Conservation (phyloP, 1,139 yeast genomes). For the Debaryomyces sp. region DNA sequence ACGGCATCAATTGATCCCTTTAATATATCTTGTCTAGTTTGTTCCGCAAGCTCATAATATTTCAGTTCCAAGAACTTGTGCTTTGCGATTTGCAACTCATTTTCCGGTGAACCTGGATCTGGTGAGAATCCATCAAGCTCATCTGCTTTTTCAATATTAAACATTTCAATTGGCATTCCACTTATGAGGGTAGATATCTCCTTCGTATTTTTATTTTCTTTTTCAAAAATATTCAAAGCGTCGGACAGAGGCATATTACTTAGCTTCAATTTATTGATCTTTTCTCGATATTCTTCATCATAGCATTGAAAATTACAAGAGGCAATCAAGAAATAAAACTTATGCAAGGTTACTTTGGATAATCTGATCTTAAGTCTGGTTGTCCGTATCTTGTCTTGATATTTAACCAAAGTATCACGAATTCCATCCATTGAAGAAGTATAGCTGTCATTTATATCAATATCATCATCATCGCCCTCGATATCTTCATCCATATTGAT, state of each 20-base stretch:
- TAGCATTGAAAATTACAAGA: constrained; percentile 74
- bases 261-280: constrained; percentile 19
- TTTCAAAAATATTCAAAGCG: constrained; percentile 9
- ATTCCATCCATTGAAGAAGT: constrained; percentile 10
- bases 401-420: constrained; percentile 20
- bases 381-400: constrained; percentile 27
- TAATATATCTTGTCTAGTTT: constrained; percentile 54
- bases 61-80: constrained; percentile 29
- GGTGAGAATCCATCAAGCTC: constrained; percentile 11
- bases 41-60: constrained; percentile 68
- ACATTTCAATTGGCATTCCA: constrained; percentile 18
- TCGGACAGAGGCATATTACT: constrained; percentile 7
- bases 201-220: constrained; percentile 17
- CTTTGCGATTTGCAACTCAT: constrained; percentile 4
- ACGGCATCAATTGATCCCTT: constrained; percentile 46
- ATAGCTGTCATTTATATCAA: constrained; percentile 17
- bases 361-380: constrained; percentile 36
- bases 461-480: constrained; percentile 27
- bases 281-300: constrained; percentile 42
- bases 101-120: constrained; percentile 9
- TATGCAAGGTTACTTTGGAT: constrained; percentile 69
- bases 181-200: constrained; percentile 29
- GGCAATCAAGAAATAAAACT: constrained; percentile 76
- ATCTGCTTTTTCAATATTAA: constrained; percentile 13
- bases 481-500: constrained; percentile 14